Evolutionary conservation across 179 eudicot species (phyloP).

Genomic region (Silene noctiflora): DNA sequence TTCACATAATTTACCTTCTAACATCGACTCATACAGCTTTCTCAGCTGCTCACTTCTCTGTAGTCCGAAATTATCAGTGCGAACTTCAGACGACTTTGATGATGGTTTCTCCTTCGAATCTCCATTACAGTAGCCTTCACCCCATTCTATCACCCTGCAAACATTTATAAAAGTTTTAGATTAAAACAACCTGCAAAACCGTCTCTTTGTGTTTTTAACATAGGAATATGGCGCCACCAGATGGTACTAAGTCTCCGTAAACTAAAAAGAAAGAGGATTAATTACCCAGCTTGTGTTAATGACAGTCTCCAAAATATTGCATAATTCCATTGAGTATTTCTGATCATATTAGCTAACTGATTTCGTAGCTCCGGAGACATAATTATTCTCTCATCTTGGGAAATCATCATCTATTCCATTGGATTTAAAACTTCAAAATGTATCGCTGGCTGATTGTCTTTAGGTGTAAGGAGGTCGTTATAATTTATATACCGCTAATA

Average conservation of each 20-base stretch:
- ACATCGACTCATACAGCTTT: constrained; percentile 58
- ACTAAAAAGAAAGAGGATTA: not conserved
- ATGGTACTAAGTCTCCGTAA: not conserved
- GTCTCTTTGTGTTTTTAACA: too few relatives aligned
- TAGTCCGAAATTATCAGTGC: constrained; percentile 42
- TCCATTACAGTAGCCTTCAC: constrained; percentile 86
- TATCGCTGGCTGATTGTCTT: not conserved
- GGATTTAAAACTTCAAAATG: too few relatives aligned
- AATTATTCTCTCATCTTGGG: too few relatives aligned
- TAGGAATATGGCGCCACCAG: too few relatives aligned
- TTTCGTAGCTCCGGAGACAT: constrained; percentile 12
- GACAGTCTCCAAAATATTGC: constrained; percentile 77
- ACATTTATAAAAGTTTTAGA: not conserved
- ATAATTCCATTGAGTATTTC: constrained; percentile 74
- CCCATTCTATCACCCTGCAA: constrained; percentile 66
- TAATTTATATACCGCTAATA: not conserved
- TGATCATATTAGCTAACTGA: constrained; percentile 58
- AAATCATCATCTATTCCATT: too few relatives aligned
- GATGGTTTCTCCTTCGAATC: constrained; percentile 65
- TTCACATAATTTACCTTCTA: constrained; percentile 39
- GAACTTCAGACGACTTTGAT: constrained; percentile 39
- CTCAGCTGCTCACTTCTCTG: constrained; percentile 77
- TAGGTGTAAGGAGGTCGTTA: not conserved
- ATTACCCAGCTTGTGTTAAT: constrained; percentile 45
- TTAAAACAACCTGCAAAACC: not conserved